Evolutionary conservation across 768 basidiomycete genomes (phyloP), one percentile per base, ranked within the genome.

Genomic region (Dioszegia crocea): DNA sequence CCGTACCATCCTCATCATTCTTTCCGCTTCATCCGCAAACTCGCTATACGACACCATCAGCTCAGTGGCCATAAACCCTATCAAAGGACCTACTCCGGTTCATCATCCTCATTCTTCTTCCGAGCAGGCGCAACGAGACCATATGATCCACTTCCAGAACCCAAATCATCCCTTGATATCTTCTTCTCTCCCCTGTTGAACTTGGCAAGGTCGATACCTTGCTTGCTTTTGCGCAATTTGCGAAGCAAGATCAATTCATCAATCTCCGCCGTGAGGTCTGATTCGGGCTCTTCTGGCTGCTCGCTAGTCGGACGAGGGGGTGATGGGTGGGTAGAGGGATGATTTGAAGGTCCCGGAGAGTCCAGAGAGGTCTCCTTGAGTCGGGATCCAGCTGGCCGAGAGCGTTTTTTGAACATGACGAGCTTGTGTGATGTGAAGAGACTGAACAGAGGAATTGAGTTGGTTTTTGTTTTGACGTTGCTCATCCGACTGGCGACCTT

Each of bases 201-300:
- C 71, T 87, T 92, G 47, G 84, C 80, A 1, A 84, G 83, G 65
- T 96, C 91, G 50, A 98, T 96, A 1, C 93, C 94, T 33, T 75
- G 70, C 27, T 56, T 88, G 80, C 29, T 83, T 69, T 83, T 85
- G 51, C 85, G 82, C 26, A 93, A 78, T 71, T 86, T 91, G 44
- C 91, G 83, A 26, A 96, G 78, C 63, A 91, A 88, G 40, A 94
- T 83, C 17, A 98, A 82, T 53, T 94, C 91, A 63, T 88, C 83
- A 26, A 94, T 77, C 2, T 71, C 76, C 29, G 47, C 29, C 10
- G 48, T 66, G 16, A 56, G 29, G 66, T 41, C 75, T 75, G 45
- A n/a, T 14, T 48, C 54, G 43, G 33, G 40, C n/a, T n/a, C n/a
- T 21, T 43, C 40, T 16, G 40, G 6, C 40, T 33, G 36, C n/a